phyloP scores from a whole-genome alignment of 2,329 filamentous ascomycete genomes.

The Pestalotiopsis sp. region DNA sequence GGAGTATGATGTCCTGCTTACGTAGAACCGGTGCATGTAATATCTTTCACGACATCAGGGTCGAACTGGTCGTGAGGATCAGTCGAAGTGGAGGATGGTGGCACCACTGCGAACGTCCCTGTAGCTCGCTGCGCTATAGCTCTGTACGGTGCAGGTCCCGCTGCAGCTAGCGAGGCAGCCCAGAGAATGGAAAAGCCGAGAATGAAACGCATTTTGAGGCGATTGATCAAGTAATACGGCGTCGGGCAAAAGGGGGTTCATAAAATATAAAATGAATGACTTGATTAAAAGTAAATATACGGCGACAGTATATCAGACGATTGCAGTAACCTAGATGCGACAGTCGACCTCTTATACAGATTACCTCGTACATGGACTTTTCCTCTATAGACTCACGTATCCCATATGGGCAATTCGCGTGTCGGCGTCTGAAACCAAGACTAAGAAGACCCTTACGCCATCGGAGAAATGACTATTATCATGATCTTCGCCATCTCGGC shows the following conservation, averaged over 20 bases:
- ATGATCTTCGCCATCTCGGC: not conserved
- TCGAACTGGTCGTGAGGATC: not conserved
- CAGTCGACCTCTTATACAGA: not conserved
- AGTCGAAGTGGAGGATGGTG: not conserved
- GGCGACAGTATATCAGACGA: too few relatives aligned
- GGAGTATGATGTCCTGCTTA: not conserved
- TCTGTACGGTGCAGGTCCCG: not conserved
- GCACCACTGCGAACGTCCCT: not conserved
- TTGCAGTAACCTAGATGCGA: too few relatives aligned
- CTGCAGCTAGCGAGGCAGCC: not conserved
- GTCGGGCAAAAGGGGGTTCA: fast-evolving
- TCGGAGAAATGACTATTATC: not conserved
- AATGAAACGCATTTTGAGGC: not conserved
- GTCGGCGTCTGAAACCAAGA: not conserved
- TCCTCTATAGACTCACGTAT: not conserved
- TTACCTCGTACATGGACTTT: not conserved
- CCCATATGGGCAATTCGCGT: not conserved
- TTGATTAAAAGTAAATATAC: too few relatives aligned
- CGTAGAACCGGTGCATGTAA: not conserved
- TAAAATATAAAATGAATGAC: not conserved
- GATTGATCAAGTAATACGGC: not conserved
- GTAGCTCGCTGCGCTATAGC: not conserved
- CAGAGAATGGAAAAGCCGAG: not conserved
- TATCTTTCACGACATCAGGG: not conserved
- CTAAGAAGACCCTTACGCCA: not conserved